Evolutionary conservation across 1,284 basidiomycete species (phyloP).

Genomic region (Wallemia mellicola): DNA sequence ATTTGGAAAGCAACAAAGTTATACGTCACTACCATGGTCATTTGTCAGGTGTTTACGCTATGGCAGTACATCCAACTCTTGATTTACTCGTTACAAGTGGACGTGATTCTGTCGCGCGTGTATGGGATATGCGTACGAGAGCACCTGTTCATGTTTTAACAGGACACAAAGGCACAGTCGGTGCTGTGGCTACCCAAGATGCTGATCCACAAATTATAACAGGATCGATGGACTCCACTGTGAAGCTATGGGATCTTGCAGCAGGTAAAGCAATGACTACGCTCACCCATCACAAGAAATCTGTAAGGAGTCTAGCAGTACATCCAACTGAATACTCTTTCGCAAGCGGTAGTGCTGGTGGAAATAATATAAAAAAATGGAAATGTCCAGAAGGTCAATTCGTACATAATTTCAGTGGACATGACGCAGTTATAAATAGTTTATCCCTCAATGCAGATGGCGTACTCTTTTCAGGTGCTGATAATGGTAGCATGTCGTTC

Average conservation of each 20-base stretch:
- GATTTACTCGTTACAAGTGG: constrained; percentile 84
- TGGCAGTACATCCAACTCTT: constrained; percentile 72
- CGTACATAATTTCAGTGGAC: constrained; percentile 80
- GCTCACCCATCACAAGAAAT: constrained; percentile 95
- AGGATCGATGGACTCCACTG: constrained; percentile 89
- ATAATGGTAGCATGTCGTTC: constrained; percentile 61
- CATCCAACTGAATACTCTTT: constrained; percentile 92
- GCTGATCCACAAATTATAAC: constrained; percentile 94
- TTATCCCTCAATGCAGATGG: constrained; percentile 78
- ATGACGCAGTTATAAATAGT: constrained; percentile 93
- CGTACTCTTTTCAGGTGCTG: constrained; percentile 84
- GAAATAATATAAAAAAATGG: constrained; percentile 99
- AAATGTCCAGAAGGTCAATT: constrained; percentile 86
- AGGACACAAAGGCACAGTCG: constrained; percentile 79
- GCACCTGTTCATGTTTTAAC: constrained; percentile 75
- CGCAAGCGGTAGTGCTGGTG: constrained; percentile 73
- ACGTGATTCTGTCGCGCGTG: constrained; percentile 76
- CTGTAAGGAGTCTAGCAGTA: constrained; percentile 67
- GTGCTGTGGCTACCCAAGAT: constrained; percentile 78
- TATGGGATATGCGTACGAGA: constrained; percentile 98
- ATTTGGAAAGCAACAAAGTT: constrained; percentile 92
- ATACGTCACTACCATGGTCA: constrained; percentile 96
- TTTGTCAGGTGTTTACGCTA: constrained; percentile 73
- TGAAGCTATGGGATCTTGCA: constrained; percentile 89
- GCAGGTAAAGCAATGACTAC: constrained; percentile 88